phyloP scores from a whole-genome alignment of 2,329 filamentous ascomycete species.

The Xylaria sp. region DNA sequence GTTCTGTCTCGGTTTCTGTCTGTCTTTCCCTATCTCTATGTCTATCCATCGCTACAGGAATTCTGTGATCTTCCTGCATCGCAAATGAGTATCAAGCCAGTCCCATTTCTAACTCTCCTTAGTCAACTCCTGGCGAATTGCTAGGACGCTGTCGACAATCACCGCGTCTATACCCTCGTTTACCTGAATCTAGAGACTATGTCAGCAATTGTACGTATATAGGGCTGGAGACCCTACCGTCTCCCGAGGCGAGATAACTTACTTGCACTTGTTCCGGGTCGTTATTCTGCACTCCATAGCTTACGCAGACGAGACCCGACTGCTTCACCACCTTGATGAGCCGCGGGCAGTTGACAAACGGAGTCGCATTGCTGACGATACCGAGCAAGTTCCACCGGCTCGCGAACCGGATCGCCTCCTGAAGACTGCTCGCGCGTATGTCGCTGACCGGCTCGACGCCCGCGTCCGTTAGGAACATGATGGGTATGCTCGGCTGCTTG shows the following conservation, averaged over 20 bases:
- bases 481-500: slow-evolving; percentile 96
- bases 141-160: slow-evolving; percentile 94
- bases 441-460: slow-evolving; percentile 86
- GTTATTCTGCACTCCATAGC: slow-evolving; percentile 92
- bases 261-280: slow-evolving; percentile 87
- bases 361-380: slow-evolving; percentile 88
- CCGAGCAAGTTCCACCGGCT: slow-evolving; percentile 94
- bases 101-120: slow-evolving; percentile 43
- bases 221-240: neutral
- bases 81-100: neutral
- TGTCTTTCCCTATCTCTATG: neutral
- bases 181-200: slow-evolving; percentile 76
- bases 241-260: slow-evolving; percentile 50
- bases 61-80: neutral
- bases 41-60: neutral
- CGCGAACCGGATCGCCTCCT: slow-evolving; percentile 95
- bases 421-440: slow-evolving; percentile 87
- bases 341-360: slow-evolving; percentile 87
- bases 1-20: too few species aligned
- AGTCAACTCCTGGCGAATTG: slow-evolving; percentile 90
- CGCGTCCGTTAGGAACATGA: slow-evolving; percentile 92
- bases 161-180: slow-evolving; percentile 97
- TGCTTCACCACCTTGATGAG: slow-evolving; percentile 95
- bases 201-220: slow-evolving; percentile 24
- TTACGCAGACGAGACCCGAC: slow-evolving; percentile 91